Percentiles rank a stretch among this genome's conserved stretches.
phyloP scores from a whole-genome alignment of 768 basidiomycete genomes.

The Boletus tylopilopsis region DNA sequence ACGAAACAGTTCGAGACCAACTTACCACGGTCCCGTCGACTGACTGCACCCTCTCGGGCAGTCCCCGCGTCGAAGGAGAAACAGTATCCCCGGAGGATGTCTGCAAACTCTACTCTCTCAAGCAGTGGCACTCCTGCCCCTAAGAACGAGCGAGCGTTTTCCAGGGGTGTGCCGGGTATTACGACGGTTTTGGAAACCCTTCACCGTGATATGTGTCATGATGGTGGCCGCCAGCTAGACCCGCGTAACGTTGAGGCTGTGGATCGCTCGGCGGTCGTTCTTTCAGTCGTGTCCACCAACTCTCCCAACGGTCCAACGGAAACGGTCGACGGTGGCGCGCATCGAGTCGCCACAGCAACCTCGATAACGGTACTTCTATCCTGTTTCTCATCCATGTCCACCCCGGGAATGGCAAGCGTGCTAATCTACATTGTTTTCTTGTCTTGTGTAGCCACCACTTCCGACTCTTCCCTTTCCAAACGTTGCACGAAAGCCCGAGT shows the following conservation, averaged over 20 bases:
- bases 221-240: constrained; percentile 4
- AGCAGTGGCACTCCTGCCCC: constrained; percentile 23
- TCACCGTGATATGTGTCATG: constrained; percentile 22
- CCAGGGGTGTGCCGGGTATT: constrained; percentile 23
- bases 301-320: constrained; percentile 14
- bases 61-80: constrained; percentile 11
- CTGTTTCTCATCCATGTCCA: constrained; percentile 11
- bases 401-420: constrained; percentile 12
- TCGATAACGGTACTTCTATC: constrained; percentile 30
- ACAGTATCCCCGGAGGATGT: constrained; percentile 13
- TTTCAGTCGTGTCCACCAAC: constrained; percentile 1
- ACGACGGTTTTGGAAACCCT: constrained; percentile 25
- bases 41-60: constrained; percentile 27
- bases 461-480: constrained; percentile 17
- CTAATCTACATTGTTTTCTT: constrained; percentile 17
- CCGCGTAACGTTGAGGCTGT: constrained; percentile 10
- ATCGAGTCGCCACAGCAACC: constrained; percentile 25
- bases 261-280: background rate
- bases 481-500: constrained; percentile 7
- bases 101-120: constrained; percentile 19
- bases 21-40: constrained; percentile 34
- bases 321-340: constrained; percentile 15
- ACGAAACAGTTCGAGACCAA: constrained; percentile 37
- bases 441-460: constrained; percentile 20
- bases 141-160: constrained; percentile 13